Percentiles rank a stretch among this genome's conserved stretches.
Conservation (phyloP, 1,139 yeast genomes). For the Scheffersomyces segobiensis region DNA sequence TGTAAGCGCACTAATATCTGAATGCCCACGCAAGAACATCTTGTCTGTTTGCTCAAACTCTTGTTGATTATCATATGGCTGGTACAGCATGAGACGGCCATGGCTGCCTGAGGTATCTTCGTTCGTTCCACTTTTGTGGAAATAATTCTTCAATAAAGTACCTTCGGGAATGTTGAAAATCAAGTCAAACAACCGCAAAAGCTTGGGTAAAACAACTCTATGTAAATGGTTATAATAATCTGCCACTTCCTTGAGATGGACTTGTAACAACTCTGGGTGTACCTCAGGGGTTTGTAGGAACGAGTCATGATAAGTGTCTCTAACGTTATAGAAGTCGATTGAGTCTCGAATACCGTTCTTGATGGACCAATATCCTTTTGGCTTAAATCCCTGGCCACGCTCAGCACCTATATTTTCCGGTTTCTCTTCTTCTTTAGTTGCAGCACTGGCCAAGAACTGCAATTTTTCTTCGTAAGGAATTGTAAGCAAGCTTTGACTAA, state of each 20-base stretch:
- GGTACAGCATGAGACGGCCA: conserved; percentile 44
- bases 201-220: conserved; percentile 30
- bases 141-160: conserved; percentile 30
- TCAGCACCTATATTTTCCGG: conserved; percentile 37
- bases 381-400: conserved; percentile 47
- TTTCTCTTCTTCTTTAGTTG: conserved; percentile 13
- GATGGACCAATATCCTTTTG: conserved; percentile 43
- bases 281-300: conserved; percentile 10
- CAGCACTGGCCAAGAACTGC: conserved; percentile 37
- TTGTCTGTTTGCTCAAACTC: conserved; percentile 28
- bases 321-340: conserved; percentile 40
- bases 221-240: conserved; percentile 38
- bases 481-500: conserved; percentile 36
- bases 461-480: conserved; percentile 39
- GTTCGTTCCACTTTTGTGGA: conserved; percentile 30
- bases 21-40: conserved; percentile 53
- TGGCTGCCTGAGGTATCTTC: conserved; percentile 31
- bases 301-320: conserved; percentile 27
- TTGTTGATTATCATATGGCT: conserved; percentile 30
- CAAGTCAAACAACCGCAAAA: conserved; percentile 39
- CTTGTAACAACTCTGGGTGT: conserved; percentile 39
- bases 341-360: conserved; percentile 40
- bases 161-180: conserved; percentile 46
- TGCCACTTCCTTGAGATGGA: conserved; percentile 35
- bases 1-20: conserved; percentile 50